Conservation (phyloP, 2,329 filamentous ascomycete species). For the Fusarium aywerte region DNA sequence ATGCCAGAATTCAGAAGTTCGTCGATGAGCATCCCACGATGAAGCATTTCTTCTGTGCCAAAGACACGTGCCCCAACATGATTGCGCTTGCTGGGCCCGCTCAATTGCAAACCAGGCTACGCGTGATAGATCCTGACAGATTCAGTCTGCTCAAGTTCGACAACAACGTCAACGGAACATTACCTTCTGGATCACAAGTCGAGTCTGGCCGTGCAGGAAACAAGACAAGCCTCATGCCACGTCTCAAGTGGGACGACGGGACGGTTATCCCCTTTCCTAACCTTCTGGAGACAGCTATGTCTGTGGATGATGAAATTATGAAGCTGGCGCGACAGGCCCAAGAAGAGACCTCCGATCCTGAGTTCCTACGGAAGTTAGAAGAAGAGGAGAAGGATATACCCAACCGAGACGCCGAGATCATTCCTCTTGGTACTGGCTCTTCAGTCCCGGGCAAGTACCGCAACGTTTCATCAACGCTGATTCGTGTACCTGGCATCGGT, state of each 20-base stretch:
- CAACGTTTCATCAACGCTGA: constrained; percentile 89
- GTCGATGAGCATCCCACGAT: constrained; percentile 69
- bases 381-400: constrained; percentile 72
- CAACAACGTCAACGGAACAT: constrained; percentile 54
- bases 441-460: constrained; percentile 91
- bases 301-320: constrained; percentile 58
- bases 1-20: constrained; percentile 74
- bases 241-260: constrained; percentile 58
- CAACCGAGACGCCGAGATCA: constrained; percentile 80
- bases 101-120: constrained; percentile 73
- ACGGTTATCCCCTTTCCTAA: constrained; percentile 57
- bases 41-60: constrained; percentile 81
- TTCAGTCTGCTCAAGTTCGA: constrained; percentile 77
- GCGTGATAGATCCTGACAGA: constrained; percentile 76
- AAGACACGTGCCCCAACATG: constrained; percentile 79
- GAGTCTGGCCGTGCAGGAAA: constrained; percentile 58
- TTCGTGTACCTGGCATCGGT: constrained; percentile 86
- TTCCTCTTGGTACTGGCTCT: constrained; percentile 90
- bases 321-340: constrained; percentile 62
- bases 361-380: constrained; percentile 62
- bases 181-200: constrained; percentile 45
- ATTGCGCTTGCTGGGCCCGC: constrained; percentile 76
- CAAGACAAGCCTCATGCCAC: constrained; percentile 60
- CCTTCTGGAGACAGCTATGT: constrained; percentile 59
- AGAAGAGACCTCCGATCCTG: constrained; percentile 53